Evolutionary conservation across 2,329 filamentous ascomycete genomes (phyloP).

Genomic region (Fusarium chlamydosporum): DNA sequence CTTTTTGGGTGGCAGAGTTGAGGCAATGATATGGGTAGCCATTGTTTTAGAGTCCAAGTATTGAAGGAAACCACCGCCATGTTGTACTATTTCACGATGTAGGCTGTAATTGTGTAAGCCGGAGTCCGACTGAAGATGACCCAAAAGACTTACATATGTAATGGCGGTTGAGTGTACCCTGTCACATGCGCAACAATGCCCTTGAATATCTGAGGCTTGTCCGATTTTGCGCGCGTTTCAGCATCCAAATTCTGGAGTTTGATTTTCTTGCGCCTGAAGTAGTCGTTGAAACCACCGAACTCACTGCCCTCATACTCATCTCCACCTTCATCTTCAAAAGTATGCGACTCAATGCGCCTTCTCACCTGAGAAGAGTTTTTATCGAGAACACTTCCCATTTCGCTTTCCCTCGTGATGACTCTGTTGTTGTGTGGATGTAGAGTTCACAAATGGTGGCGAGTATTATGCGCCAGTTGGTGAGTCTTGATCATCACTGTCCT

Average conservation of each 20-base stretch:
- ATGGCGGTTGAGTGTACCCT: constrained; percentile 93
- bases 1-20: constrained; percentile 92
- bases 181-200: constrained; percentile 93
- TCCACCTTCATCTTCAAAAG: constrained; percentile 84
- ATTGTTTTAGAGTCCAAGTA: constrained; percentile 95
- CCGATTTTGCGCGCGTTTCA: constrained; percentile 77
- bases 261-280: constrained; percentile 95
- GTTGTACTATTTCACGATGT: constrained; percentile 86
- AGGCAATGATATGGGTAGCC: constrained; percentile 96
- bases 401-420: constrained; percentile 30
- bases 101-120: constrained; percentile 62
- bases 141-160: constrained; percentile 74
- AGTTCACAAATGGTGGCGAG: constrained; percentile 25
- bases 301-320: constrained; percentile 91
- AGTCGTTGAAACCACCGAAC: constrained; percentile 92
- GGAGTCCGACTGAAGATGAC: not conserved
- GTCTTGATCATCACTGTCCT: constrained; percentile 10
- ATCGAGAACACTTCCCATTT: constrained; percentile 73
- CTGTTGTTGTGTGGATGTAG: not conserved
- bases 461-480: constrained; percentile 10
- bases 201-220: constrained; percentile 88
- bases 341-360: constrained; percentile 74
- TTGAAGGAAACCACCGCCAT: constrained; percentile 96
- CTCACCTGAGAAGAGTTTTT: constrained; percentile 74
- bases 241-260: constrained; percentile 96